A percentile compares a stretch with the other conserved stretches of the same genome.
phyloP scores from a whole-genome alignment of 257 asterid species.

The Solanum dulcamara region DNA sequence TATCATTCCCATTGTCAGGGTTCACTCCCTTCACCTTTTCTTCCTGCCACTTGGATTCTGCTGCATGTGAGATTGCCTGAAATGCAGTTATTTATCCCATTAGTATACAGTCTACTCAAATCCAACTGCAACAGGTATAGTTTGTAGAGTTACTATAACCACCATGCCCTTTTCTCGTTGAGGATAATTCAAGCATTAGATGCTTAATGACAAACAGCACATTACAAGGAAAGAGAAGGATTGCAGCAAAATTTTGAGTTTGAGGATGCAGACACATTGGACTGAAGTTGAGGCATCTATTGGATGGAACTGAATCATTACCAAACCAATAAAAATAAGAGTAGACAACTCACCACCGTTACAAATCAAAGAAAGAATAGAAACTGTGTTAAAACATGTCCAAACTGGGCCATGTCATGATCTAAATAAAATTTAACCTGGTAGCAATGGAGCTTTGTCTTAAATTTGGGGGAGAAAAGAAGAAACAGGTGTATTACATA shows the following conservation, averaged over 20 bases:
- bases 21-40: conserved; percentile 76
- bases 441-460: not conserved
- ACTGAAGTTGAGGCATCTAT: not conserved
- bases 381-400: not conserved
- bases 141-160: not conserved
- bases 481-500: not conserved
- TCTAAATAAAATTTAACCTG: not conserved
- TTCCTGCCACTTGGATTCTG: conserved; percentile 77
- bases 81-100: not conserved
- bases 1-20: conserved; percentile 46
- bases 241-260: not conserved
- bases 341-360: not conserved
- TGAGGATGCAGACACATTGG: not conserved
- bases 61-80: conserved; percentile 62
- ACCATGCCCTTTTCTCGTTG: not conserved
- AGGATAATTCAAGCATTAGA: not conserved
- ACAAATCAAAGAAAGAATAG: not conserved
- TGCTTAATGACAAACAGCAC: not conserved
- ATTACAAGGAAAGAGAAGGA: not conserved
- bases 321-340: not conserved
- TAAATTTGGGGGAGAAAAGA: not conserved
- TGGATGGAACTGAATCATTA: not conserved
- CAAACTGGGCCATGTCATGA: not conserved
- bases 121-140: not conserved
- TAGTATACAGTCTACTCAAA: not conserved